These are phyloP conservation scores for Austroboletus sp. DNA, from an alignment of 1,284 basidiomycete species.

Conservation along the genomic window DNA sequence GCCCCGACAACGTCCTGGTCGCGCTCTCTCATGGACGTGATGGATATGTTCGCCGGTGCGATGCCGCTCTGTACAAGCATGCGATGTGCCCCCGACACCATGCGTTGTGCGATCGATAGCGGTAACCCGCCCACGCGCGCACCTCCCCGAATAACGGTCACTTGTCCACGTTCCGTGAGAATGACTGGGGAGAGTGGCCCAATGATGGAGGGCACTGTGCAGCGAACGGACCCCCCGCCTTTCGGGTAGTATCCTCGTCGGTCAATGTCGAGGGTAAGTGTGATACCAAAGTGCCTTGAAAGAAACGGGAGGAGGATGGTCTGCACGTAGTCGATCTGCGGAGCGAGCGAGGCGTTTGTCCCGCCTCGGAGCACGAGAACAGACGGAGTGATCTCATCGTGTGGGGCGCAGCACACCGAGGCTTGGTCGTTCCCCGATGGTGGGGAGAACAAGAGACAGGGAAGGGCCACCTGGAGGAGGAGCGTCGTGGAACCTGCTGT, in stretches of 20 bases:
- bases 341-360: conserved; percentile 61
- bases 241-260: conserved; percentile 62
- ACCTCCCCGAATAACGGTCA: conserved; percentile 46
- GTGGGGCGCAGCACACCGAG: background rate
- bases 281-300: conserved; percentile 46
- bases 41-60: conserved; percentile 33
- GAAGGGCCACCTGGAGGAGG: conserved; percentile 63
- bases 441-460: conserved; percentile 54
- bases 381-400: conserved; percentile 23
- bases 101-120: conserved; percentile 43
- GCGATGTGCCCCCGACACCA: conserved; percentile 47
- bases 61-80: conserved; percentile 34
- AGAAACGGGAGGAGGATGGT: conserved; percentile 62
- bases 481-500: conserved; percentile 67
- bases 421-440: conserved; percentile 10
- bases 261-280: conserved; percentile 40
- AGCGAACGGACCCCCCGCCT: conserved; percentile 56
- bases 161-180: conserved; percentile 48
- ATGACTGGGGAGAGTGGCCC: conserved; percentile 43
- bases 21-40: conserved; percentile 40
- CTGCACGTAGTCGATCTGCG: conserved; percentile 64
- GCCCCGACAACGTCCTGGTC: conserved; percentile 45
- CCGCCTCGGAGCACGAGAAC: conserved; percentile 55
- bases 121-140: conserved; percentile 61
- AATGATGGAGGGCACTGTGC: conserved; percentile 37